Base-by-base conservation (phyloP, 2,329 filamentous ascomycete genomes). In the Orbilia oligospora region DNA sequence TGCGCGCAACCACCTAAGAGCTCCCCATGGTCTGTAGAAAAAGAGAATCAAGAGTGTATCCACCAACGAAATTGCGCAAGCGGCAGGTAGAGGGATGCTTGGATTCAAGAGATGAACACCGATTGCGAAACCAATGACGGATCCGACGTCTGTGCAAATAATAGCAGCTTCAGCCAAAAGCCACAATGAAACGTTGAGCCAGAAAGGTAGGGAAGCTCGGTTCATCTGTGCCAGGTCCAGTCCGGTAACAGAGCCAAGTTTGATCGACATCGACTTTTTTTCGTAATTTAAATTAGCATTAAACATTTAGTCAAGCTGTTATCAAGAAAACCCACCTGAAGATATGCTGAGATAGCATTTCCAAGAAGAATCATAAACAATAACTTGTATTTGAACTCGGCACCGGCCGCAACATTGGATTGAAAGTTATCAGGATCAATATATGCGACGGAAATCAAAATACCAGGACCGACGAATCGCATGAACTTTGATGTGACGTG, bases 101-200 rank as follows among this genome's bases (percentile, higher is more conserved):
- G 73, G 56, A 30, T 88, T 81, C 8, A 89, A 84, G 8, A 89
- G 84, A 78, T 89, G 88, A 49, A 89, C 83, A 22, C 88, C 87
- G 80, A 89, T 89, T 8, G 88, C 88, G 8, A 87, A 88, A 49
- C 88, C 88, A 80, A 89, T 86, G 65, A 89, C 88, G 86, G 86
- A 79, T 71, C 90, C 90, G 80, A 92, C 89, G 83, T 92, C 91
- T 0, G 91, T 92, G 0, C 91, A 91, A 67, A 92, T 89, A 72
- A 92, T 92, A 76, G 91, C 90, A 3, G 87, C 84, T 83, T 92
- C 91, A 0, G 90, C 88, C 80, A 92, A 85, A 20, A 87, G 83
- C 81, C 92, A 92, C 2, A 92, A 85, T 18, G 86, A 82, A 53
- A 88, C 87, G 79, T 90, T 91, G 70, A 92, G 82, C 91, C 90